A percentile compares a stretch with the other conserved stretches of the same genome.
phyloP scores from a whole-genome alignment of 306 rosid genomes.

The Castanopsis chinensis region DNA sequence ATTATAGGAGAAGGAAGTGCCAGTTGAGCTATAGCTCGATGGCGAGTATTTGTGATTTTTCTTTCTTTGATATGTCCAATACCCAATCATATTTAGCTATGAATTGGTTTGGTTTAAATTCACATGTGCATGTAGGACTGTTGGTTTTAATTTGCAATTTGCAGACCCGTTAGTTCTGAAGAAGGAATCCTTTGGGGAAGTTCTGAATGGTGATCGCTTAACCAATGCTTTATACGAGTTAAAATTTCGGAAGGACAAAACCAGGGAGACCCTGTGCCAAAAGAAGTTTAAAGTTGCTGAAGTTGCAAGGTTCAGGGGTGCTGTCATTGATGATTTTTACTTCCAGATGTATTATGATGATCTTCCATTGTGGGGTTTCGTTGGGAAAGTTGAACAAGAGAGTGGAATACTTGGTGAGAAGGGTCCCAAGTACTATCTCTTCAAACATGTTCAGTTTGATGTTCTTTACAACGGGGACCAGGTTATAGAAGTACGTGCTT shows the following conservation, averaged over 20 bases:
- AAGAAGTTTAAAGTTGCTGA: conserved; percentile 60
- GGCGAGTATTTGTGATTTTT: too few species aligned
- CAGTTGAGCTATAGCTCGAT: too few species aligned
- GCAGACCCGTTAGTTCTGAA: conserved; percentile 68
- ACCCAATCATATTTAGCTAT: background rate
- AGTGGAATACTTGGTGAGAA: conserved; percentile 37
- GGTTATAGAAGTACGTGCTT: conserved; percentile 60
- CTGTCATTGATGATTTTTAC: conserved; percentile 65
- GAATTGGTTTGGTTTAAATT: background rate
- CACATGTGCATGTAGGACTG: background rate
- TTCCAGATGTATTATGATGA: conserved; percentile 89
- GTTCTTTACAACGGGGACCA: conserved; percentile 58
- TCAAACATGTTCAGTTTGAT: conserved; percentile 69
- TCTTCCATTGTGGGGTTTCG: conserved; percentile 84
- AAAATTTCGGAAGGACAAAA: conserved; percentile 55
- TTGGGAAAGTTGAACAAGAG: conserved; percentile 71
- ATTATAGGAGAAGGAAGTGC: too few species aligned
- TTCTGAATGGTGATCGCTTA: conserved; percentile 79
- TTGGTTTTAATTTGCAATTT: conserved; percentile 6
- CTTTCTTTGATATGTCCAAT: background rate
- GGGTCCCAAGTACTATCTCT: conserved; percentile 56
- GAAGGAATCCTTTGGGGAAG: conserved; percentile 86
- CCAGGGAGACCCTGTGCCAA: conserved; percentile 44
- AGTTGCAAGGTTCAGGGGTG: conserved; percentile 56
- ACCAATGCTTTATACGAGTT: conserved; percentile 53